These are phyloP conservation scores for Scedosporium aurantiacum DNA, from an alignment of 2,329 filamentous ascomycete genomes.

Conservation along the genomic window DNA sequence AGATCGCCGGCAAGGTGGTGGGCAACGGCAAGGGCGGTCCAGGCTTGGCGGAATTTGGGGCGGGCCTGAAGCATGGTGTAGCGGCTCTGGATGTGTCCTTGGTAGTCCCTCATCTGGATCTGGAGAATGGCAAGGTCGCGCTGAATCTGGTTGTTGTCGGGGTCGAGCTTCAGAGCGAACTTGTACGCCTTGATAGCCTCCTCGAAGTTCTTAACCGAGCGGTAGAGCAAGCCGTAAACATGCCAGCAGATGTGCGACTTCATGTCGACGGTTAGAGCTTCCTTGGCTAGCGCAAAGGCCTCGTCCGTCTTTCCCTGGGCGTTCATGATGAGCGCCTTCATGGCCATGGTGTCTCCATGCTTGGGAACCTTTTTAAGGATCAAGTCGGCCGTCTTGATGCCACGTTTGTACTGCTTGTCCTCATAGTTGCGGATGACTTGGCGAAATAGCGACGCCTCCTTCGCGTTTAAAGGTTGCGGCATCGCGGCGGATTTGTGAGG, in stretches of 20 bases:
- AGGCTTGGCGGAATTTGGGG: constrained; percentile 77
- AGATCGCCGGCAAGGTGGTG: constrained; percentile 84
- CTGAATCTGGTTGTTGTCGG: constrained; percentile 89
- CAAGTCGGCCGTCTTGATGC: constrained; percentile 90
- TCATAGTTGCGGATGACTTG: constrained; percentile 95
- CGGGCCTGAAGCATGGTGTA: constrained; percentile 77
- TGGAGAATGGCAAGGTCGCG: constrained; percentile 87
- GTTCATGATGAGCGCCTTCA: constrained; percentile 97
- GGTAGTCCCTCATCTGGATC: constrained; percentile 91
- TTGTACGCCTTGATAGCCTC: constrained; percentile 99
- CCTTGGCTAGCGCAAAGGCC: constrained; percentile 85
- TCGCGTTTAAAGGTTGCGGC: constrained; percentile 67
- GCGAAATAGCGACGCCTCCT: constrained; percentile 89
- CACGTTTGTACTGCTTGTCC: constrained; percentile 92
- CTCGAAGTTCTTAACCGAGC: constrained; percentile 93
- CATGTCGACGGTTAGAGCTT: constrained; percentile 91
- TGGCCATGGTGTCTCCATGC: constrained; percentile 96
- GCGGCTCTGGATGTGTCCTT: constrained; percentile 84
- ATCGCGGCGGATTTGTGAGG: constrained; percentile 29
- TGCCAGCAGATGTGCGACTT: constrained; percentile 99
- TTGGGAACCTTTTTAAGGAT: constrained; percentile 90
- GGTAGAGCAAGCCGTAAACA: constrained; percentile 90
- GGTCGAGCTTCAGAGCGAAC: constrained; percentile 83
- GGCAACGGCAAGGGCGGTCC: constrained; percentile 93
- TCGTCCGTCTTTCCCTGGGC: constrained; percentile 85